A percentile compares a stretch with the other conserved stretches of the same genome.
phyloP scores from a whole-genome alignment of 2,329 filamentous ascomycete species.

The Scorias spongiosa region DNA sequence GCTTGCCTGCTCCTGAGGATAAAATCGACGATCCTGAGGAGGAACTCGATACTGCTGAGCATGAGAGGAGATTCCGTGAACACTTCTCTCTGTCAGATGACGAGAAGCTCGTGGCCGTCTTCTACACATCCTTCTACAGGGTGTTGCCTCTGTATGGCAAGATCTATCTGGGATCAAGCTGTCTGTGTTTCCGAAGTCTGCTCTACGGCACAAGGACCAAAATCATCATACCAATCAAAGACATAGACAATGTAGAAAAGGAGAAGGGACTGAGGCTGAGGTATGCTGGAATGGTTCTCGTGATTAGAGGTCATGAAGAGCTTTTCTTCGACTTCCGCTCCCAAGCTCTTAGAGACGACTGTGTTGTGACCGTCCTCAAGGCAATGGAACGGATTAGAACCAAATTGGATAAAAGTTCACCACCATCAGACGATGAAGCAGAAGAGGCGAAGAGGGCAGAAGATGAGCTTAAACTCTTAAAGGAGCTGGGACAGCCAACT shows the following conservation, averaged over 20 bases:
- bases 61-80: conserved; percentile 58
- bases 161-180: conserved; percentile 77
- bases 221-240: conserved; percentile 73
- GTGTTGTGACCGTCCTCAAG: conserved; percentile 57
- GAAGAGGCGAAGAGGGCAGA: conserved; percentile 60
- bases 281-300: conserved; percentile 80
- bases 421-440: conserved; percentile 50
- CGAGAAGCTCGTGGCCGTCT: conserved; percentile 75
- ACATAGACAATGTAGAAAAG: conserved; percentile 86
- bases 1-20: conserved; percentile 49
- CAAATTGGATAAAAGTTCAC: conserved; percentile 44
- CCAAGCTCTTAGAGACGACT: conserved; percentile 71
- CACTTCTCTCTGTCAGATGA: conserved; percentile 80
- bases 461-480: conserved; percentile 63
- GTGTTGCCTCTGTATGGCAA: conserved; percentile 90
- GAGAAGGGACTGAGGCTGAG: conserved; percentile 89
- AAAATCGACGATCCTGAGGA: conserved; percentile 40
- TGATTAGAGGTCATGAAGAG: conserved; percentile 87
- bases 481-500: conserved; percentile 46
- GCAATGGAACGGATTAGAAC: not conserved
- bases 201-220: conserved; percentile 83
- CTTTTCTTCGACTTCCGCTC: conserved; percentile 87
- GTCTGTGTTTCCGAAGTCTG: conserved; percentile 85
- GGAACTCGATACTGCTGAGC: conserved; percentile 36
- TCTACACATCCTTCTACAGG: conserved; percentile 81